These are phyloP conservation scores for Leccinum pellstonianum DNA, from an alignment of 768 basidiomycete species.

Conservation along the genomic window DNA sequence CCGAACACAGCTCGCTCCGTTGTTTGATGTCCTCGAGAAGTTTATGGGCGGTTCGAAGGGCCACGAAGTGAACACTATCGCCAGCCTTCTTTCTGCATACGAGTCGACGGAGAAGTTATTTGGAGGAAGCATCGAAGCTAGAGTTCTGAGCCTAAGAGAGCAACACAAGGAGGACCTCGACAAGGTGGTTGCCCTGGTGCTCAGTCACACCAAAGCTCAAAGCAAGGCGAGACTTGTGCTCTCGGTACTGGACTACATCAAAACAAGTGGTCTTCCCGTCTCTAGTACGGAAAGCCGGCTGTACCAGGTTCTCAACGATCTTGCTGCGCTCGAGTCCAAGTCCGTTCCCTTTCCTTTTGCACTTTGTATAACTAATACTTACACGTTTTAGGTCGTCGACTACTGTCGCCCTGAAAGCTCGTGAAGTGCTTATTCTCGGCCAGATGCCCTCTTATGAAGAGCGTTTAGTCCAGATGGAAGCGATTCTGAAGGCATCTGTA, in stretches of 20 bases:
- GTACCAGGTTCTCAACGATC: conserved; percentile 72
- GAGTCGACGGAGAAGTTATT: conserved; percentile 89
- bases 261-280: conserved; percentile 72
- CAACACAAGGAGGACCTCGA: conserved; percentile 92
- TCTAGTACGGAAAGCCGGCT: conserved; percentile 73
- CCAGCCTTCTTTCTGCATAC: conserved; percentile 74
- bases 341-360: conserved; percentile 35
- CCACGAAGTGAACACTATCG: conserved; percentile 80
- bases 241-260: conserved; percentile 86
- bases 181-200: conserved; percentile 78
- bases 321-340: conserved; percentile 90
- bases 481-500: conserved; percentile 85
- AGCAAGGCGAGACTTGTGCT: conserved; percentile 89
- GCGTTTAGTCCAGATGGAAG: conserved; percentile 90
- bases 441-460: conserved; percentile 98
- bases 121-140: conserved; percentile 90
- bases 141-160: conserved; percentile 86
- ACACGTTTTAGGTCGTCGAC: conserved; percentile 68
- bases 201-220: conserved; percentile 95
- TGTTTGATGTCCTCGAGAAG: conserved; percentile 75
- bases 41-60: conserved; percentile 82
- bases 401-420: conserved; percentile 88
- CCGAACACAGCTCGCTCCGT: conserved; percentile 62
- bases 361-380: conserved; percentile 4
- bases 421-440: conserved; percentile 93